phyloP scores from a whole-genome alignment of 257 asterid species.

The Coffea canephora region DNA sequence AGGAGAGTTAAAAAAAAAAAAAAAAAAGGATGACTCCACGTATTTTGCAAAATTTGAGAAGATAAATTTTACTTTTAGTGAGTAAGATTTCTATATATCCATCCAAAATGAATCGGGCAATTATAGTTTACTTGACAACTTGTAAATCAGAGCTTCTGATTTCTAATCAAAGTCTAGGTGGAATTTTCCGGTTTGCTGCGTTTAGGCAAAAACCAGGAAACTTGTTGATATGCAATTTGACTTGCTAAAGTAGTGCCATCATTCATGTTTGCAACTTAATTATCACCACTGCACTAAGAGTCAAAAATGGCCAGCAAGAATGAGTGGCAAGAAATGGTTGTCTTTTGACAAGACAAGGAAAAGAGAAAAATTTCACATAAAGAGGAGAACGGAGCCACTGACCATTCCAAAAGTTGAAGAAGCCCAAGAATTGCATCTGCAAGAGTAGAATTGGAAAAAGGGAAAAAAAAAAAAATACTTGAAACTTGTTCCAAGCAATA shows the following conservation, averaged over 20 bases:
- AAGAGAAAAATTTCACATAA: neutral
- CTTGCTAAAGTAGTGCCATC: too few relatives aligned
- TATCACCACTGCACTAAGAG: neutral
- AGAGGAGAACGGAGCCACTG: constrained; percentile 1
- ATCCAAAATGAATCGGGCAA: neutral
- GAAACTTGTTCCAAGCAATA: too few relatives aligned
- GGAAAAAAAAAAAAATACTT: too few relatives aligned
- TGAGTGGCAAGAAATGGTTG: neutral
- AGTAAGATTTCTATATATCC: too few relatives aligned
- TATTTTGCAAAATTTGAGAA: too few relatives aligned
- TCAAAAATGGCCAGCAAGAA: neutral
- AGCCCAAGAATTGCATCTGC: constrained; percentile 65
- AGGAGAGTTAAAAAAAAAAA: too few relatives aligned
- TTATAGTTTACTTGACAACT: too few relatives aligned
- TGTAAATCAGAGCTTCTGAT: too few relatives aligned
- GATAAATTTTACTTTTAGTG: too few relatives aligned
- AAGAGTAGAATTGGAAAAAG: neutral
- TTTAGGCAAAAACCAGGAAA: neutral
- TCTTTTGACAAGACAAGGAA: neutral
- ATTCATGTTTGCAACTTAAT: neutral
- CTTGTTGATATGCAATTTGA: neutral
- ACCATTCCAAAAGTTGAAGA: constrained; percentile 63
- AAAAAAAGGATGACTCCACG: too few relatives aligned
- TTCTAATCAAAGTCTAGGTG: neutral
- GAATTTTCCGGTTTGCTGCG: neutral